These are phyloP conservation scores for Macrotyloma uniflorum DNA, from an alignment of 306 rosid species.

Conservation along the genomic window DNA sequence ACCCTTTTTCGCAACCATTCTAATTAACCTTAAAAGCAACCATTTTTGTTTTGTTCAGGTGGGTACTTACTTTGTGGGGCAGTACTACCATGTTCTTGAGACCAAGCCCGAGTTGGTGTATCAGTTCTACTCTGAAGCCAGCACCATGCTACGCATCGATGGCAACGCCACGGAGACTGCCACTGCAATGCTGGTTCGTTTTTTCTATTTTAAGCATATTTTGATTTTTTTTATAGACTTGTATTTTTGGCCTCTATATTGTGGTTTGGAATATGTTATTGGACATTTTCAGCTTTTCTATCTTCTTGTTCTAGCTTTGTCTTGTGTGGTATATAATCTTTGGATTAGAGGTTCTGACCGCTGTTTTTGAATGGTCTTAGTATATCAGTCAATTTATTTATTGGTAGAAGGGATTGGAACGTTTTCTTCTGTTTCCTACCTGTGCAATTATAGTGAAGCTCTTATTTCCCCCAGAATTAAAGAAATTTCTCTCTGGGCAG, in stretches of 20 bases:
- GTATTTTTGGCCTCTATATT: background rate
- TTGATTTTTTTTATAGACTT: background rate
- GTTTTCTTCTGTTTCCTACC: conserved; percentile 13
- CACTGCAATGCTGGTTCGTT: conserved; percentile 68
- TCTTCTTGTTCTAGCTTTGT: background rate
- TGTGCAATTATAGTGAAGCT: conserved; percentile 36
- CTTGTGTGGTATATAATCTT: background rate
- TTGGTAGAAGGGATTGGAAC: background rate
- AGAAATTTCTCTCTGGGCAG: conserved; percentile 55
- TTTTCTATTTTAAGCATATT: background rate
- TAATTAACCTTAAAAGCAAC: background rate
- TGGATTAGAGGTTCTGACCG: background rate
- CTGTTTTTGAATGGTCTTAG: background rate
- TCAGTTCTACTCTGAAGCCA: conserved; percentile 84
- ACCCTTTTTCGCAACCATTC: background rate
- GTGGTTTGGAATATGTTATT: background rate
- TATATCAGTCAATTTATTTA: background rate
- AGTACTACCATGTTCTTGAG: conserved; percentile 84
- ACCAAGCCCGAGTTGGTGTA: conserved; percentile 70
- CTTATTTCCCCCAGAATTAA: conserved; percentile 31
- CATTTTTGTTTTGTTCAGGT: conserved; percentile 50
- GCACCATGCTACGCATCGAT: conserved; percentile 78
- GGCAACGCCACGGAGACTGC: conserved; percentile 69
- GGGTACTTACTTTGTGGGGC: conserved; percentile 89
- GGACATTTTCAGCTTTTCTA: background rate